phyloP scores from a whole-genome alignment of 176 grass and related monocot genomes.

The Rhynchospora pubera region DNA sequence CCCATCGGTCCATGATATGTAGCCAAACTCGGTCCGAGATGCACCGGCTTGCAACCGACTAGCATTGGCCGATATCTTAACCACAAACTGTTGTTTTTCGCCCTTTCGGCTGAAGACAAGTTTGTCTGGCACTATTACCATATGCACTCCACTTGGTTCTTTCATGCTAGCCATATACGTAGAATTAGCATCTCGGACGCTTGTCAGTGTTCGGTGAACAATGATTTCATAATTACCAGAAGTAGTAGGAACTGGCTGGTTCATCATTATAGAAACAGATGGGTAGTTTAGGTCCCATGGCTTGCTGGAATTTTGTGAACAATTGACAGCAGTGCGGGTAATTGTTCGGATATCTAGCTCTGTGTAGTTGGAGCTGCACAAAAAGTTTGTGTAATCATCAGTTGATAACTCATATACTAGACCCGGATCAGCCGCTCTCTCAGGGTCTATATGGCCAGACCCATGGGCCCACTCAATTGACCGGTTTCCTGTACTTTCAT shows the following conservation, averaged over 20 bases:
- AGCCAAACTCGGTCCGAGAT: slow-evolving; percentile 32
- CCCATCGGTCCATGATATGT: slow-evolving; percentile 72
- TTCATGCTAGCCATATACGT: slow-evolving; percentile 35
- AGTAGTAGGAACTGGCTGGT: slow-evolving; percentile 28
- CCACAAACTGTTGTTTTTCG: slow-evolving; percentile 43
- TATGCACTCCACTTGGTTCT: slow-evolving; percentile 20
- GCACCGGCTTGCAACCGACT: not conserved
- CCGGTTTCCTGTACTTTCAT: slow-evolving; percentile 48
- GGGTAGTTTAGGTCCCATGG: slow-evolving; percentile 88
- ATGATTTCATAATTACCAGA: slow-evolving; percentile 45
- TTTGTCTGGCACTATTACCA: slow-evolving; percentile 49
- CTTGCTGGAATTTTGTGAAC: slow-evolving; percentile 33
- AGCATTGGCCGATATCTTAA: slow-evolving; percentile 33
- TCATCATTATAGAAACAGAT: slow-evolving; percentile 72
- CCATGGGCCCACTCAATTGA: slow-evolving; percentile 70
- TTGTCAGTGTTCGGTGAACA: slow-evolving; percentile 47
- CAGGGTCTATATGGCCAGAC: slow-evolving; percentile 58
- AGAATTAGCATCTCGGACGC: slow-evolving; percentile 35
- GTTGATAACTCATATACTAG: slow-evolving; percentile 69
- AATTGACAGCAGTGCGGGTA: slow-evolving; percentile 62
- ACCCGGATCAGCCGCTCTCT: slow-evolving; percentile 59
- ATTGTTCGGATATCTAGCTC: slow-evolving; percentile 58
- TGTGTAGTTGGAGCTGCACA: slow-evolving; percentile 84
- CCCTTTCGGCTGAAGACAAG: slow-evolving; percentile 41
- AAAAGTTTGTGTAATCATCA: slow-evolving; percentile 65